Base-by-base conservation (phyloP, 2,329 filamentous ascomycete genomes). In the Aureobasidium sp. region DNA sequence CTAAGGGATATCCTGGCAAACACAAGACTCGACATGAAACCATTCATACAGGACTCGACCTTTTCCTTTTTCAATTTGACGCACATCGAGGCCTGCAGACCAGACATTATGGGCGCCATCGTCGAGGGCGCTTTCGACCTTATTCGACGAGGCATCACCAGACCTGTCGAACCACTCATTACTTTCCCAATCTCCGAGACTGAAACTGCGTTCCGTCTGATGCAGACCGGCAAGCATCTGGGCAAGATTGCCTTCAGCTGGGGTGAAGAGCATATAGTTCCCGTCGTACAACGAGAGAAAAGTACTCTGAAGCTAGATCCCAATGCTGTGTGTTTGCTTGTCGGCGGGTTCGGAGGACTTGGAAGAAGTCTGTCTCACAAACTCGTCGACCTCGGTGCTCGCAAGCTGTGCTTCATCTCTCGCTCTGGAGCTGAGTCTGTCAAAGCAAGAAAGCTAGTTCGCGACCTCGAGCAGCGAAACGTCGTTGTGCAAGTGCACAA, bases 141-240 rank as follows among this genome's bases (percentile, higher is more conserved):
- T 1, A 9, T 49, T 4, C 27, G 8, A n/a, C n/a, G 16, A 2
- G 9, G n/a, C 2, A 1, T 5, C 2, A n/a, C 32, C 8, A 27
- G 25, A 5, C 13, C 45, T 7, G 16, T 49, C 8, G n/a, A 49
- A 29, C 45, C 45, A 3, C n/a, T 49, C 29, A 16, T 6, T 16
- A 2, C 14, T 2, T 49, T 32, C 25, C 45, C 45, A 10, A 2
- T 49, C 2, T 16, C 13, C 6, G 27, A 49, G 6, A 3, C 16
- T 10, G 45, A 49, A 32, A 49, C 16, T 7, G 16, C 45, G 13
- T 32, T 49, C 27, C 45, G 45, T 11, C 14, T 49, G 8, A 61
- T 69, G 49, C 63, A 67, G 53, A 59, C 30, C 1, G 67, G 65
- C 0, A 62, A 65, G 27, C 63, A 66, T 48, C 64, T 66, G 29